Percentiles rank a stretch among this genome's conserved stretches.
These are phyloP conservation scores for Pythium rishiriense DNA, from an alignment of 352 stramenopile genomes.

Conservation along the genomic window DNA sequence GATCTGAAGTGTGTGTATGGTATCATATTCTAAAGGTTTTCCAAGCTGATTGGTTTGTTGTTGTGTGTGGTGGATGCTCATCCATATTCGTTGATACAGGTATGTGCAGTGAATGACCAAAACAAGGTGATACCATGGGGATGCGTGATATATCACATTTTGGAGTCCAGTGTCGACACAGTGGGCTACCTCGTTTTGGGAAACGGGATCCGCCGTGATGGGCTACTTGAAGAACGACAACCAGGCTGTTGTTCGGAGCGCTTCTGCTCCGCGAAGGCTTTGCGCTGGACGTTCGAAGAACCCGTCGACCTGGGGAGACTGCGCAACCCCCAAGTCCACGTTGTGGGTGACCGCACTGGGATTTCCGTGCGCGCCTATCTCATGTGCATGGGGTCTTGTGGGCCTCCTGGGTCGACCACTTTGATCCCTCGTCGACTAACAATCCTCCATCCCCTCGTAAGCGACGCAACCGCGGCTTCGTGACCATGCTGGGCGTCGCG, in stretches of 20 bases:
- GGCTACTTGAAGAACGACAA: slow-evolving; percentile 18
- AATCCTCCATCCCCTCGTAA: neutral
- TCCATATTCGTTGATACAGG: neutral
- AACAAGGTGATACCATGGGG: neutral
- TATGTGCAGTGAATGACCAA: neutral
- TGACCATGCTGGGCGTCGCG: slow-evolving; percentile 7
- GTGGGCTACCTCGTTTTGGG: slow-evolving; percentile 7
- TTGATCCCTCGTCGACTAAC: neutral
- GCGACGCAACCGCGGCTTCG: neutral
- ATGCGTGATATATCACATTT: neutral
- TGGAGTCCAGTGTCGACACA: neutral
- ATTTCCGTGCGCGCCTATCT: slow-evolving; percentile 10
- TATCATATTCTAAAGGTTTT: too few relatives aligned
- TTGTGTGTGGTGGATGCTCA: neutral
- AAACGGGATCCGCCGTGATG: neutral
- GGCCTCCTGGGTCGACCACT: too few relatives aligned
- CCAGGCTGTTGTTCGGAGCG: neutral
- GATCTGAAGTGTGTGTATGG: too few relatives aligned
- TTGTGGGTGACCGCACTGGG: too few relatives aligned
- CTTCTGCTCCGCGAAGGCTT: neutral
- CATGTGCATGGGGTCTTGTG: neutral
- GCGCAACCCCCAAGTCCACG: too few relatives aligned
- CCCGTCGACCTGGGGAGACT: too few relatives aligned
- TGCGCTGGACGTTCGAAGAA: neutral
- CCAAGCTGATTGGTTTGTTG: neutral